These are phyloP conservation scores for Capillidium heterosporum DNA, from an alignment of 371 early-diverging fungal species.

Conservation along the genomic window DNA sequence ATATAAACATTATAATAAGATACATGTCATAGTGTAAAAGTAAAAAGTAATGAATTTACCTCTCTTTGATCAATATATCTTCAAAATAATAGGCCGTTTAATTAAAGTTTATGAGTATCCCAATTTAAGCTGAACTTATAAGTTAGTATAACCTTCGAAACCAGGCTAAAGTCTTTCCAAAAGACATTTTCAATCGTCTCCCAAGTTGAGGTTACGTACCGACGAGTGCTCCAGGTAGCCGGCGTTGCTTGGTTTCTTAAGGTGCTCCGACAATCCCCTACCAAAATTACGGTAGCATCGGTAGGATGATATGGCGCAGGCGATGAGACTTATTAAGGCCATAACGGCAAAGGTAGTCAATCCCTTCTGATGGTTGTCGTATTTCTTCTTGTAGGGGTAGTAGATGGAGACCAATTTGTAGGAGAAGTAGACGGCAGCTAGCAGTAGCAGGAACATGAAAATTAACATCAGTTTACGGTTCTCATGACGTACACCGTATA, in stretches of 20 bases:
- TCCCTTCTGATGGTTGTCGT: neutral
- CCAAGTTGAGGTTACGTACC: conserved; percentile 1
- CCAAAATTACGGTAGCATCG: conserved; percentile 65
- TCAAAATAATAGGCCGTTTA: no score
- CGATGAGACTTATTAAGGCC: conserved; percentile 34
- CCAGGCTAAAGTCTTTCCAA: no score
- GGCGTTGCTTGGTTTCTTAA: neutral
- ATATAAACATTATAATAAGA: no score
- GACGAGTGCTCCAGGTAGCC: neutral
- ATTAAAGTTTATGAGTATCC: no score
- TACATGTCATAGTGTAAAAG: no score
- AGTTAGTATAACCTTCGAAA: no score
- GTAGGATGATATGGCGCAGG: conserved; percentile 46
- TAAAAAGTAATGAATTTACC: no score
- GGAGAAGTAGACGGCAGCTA: conserved; percentile 60
- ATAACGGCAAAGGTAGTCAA: conserved; percentile 25
- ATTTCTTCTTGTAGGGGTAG: conserved; percentile 21
- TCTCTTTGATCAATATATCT: no score
- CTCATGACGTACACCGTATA: conserved; percentile 61
- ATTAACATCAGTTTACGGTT: conserved; percentile 26
- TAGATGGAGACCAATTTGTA: conserved; percentile 73
- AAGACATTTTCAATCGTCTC: conserved; percentile 2
- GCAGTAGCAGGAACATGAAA: conserved; percentile 43
- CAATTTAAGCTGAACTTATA: no score
- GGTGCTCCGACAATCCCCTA: conserved; percentile 41